phyloP scores from a whole-genome alignment of 805 yeast species.

The Saturnispora hagleri region DNA sequence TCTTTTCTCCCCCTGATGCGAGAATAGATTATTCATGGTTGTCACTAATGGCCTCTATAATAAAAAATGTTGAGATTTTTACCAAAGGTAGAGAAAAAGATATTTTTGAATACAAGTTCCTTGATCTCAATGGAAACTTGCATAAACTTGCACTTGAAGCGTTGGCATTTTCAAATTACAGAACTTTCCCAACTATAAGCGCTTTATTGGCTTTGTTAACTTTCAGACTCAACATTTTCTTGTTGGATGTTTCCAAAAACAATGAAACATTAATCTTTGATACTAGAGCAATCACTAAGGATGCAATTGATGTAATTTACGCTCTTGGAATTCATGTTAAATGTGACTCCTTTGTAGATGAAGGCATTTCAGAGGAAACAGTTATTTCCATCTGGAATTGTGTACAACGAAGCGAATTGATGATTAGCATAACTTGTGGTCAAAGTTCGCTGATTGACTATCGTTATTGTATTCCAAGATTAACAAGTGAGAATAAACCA shows the following conservation, averaged over 20 bases:
- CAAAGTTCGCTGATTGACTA: slow-evolving; percentile 18
- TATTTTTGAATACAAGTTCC: slow-evolving; percentile 1
- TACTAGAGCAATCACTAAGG: neutral
- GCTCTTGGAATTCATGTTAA: neutral
- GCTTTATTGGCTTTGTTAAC: slow-evolving; percentile 1
- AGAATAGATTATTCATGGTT: slow-evolving; percentile 10
- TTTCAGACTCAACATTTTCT: neutral
- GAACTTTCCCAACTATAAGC: neutral
- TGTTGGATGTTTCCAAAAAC: neutral
- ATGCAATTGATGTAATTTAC: neutral
- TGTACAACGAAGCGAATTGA: slow-evolving; percentile 14
- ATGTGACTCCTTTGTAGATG: neutral
- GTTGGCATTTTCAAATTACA: neutral
- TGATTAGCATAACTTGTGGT: slow-evolving; percentile 13
- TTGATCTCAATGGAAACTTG: neutral
- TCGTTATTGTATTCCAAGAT: slow-evolving; percentile 9
- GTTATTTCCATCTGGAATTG: slow-evolving; percentile 12
- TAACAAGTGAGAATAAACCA: slow-evolving; percentile 5
- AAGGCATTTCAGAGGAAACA: slow-evolving; percentile 1
- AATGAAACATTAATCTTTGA: neutral
- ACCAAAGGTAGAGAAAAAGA: neutral
- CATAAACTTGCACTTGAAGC: neutral
- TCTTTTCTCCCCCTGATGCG: slow-evolving; percentile 12
- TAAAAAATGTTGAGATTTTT: slow-evolving; percentile 10
- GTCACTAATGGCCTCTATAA: slow-evolving; percentile 15